Conservation (phyloP, 139 green algal genomes). For the Tetratostichococcus sp. region DNA sequence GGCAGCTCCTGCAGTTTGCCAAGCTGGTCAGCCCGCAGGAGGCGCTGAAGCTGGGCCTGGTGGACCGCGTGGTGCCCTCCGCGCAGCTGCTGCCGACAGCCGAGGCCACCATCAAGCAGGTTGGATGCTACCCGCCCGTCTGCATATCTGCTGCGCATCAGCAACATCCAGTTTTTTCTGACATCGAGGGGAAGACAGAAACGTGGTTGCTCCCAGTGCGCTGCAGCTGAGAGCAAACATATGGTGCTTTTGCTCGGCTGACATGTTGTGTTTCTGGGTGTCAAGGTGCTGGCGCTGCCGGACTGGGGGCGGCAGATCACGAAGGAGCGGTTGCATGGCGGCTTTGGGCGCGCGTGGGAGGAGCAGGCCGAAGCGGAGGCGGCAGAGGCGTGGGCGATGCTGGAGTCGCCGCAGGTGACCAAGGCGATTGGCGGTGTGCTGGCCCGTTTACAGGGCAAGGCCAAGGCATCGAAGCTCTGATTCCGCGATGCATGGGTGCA, state of each 20-base stretch:
- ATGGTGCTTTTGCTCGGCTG: no score
- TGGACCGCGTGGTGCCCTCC: conserved; percentile 64
- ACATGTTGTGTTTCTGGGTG: background rate
- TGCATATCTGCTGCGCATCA: no score
- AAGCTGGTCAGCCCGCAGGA: conserved; percentile 22
- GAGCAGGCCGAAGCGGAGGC: conserved; percentile 52
- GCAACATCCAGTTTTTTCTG: no score
- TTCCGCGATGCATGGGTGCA: no score
- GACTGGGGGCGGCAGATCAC: conserved; percentile 38
- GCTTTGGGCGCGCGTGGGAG: conserved; percentile 58
- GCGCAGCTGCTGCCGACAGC: conserved; percentile 46
- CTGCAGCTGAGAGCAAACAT: no score
- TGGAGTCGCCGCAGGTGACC: conserved; percentile 48
- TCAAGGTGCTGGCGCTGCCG: conserved; percentile 40
- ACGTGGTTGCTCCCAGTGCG: no score
- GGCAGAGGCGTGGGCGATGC: conserved; percentile 53
- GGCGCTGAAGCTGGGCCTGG: conserved; percentile 60
- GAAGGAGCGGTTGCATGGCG: conserved; percentile 48
- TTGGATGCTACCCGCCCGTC: no score
- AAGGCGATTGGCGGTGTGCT: conserved; percentile 54
- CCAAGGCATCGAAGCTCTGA: background rate
- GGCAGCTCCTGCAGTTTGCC: conserved; percentile 54
- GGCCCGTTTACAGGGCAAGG: conserved; percentile 45
- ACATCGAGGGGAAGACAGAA: no score
- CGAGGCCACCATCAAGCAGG: conserved; percentile 33